These are phyloP conservation scores for Aspergillus cavernicola DNA, from an alignment of 495 filamentous ascomycete genomes.

Conservation along the genomic window DNA sequence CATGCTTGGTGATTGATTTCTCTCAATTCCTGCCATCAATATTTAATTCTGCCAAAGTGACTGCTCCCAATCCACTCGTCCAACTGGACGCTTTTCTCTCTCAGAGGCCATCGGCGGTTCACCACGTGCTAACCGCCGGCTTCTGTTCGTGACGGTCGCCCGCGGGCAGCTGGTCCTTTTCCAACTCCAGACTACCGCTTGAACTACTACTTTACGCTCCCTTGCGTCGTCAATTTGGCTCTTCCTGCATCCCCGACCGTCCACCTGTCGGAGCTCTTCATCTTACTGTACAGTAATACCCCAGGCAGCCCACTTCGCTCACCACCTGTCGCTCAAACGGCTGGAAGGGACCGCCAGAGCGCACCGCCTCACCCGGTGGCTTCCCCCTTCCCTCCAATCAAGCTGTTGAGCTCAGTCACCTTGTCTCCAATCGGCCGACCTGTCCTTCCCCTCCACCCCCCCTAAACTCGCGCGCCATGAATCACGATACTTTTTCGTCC, in stretches of 20 bases:
- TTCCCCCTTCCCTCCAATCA: conserved; percentile 26
- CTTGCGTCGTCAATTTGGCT: conserved; percentile 24
- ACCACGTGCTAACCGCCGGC: conserved; percentile 26
- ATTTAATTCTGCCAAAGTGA: neutral
- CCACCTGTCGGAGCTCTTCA: conserved; percentile 15
- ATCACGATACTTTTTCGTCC: conserved; percentile 39
- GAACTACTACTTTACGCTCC: conserved; percentile 5
- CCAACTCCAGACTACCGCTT: neutral
- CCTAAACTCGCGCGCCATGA: conserved; percentile 37
- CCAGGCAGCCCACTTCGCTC: conserved; percentile 3
- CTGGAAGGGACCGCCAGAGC: conserved; percentile 21
- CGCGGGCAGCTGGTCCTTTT: conserved; percentile 18
- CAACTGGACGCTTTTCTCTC: too few relatives aligned
- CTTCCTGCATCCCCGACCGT: conserved; percentile 20
- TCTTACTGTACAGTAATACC: conserved; percentile 23
- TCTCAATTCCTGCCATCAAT: neutral
- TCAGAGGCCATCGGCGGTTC: too few relatives aligned
- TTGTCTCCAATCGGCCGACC: conserved; percentile 17
- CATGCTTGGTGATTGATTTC: conserved; percentile 11
- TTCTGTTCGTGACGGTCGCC: conserved; percentile 14
- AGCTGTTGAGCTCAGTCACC: conserved; percentile 11
- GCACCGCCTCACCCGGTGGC: conserved; percentile 29
- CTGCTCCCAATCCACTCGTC: too few relatives aligned
- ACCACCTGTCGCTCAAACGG: conserved; percentile 11
- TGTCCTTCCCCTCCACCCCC: conserved; percentile 14